A percentile compares a stretch with the other conserved stretches of the same genome.
phyloP scores from a whole-genome alignment of 2,329 filamentous ascomycete genomes.

The Setomelanomma holmii region DNA sequence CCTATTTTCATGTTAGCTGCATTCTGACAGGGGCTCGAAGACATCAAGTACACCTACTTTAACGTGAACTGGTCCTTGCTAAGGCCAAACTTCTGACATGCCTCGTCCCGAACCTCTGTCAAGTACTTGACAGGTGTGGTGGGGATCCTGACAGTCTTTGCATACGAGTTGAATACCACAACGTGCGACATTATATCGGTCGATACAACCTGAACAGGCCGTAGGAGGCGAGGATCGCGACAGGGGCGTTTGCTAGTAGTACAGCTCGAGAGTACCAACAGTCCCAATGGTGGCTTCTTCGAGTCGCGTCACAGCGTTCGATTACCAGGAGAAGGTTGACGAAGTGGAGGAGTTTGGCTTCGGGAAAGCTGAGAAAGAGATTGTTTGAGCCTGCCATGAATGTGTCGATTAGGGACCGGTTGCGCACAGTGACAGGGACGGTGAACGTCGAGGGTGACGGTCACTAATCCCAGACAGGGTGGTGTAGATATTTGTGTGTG shows the following conservation, averaged over 20 bases:
- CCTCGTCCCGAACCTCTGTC: constrained; percentile 84
- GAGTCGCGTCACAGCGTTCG: constrained; percentile 34
- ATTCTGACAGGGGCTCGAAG: neutral
- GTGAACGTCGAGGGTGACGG: constrained; percentile 21
- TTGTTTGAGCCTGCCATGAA: constrained; percentile 43
- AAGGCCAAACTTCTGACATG: constrained; percentile 81
- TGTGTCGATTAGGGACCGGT: constrained; percentile 24
- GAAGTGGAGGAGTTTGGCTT: constrained; percentile 43
- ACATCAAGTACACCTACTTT: constrained; percentile 65
- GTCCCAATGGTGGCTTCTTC: constrained; percentile 31
- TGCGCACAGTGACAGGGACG: constrained; percentile 13
- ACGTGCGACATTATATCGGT: constrained; percentile 82
- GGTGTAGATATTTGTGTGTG: too few species aligned
- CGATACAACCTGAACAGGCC: constrained; percentile 34
- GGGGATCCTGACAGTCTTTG: constrained; percentile 81
- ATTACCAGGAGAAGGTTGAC: constrained; percentile 38
- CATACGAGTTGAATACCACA: constrained; percentile 81
- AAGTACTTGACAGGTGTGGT: constrained; percentile 82
- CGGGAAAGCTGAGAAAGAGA: constrained; percentile 39
- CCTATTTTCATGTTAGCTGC: constrained; percentile 22
- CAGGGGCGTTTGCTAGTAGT: constrained; percentile 34
- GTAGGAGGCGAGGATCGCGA: constrained; percentile 33
- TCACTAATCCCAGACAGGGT: constrained; percentile 16
- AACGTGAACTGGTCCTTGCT: constrained; percentile 77
- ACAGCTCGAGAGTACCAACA: constrained; percentile 37